phyloP scores from a whole-genome alignment of 139 green algal genomes.

The Parachlorella kessleri region DNA sequence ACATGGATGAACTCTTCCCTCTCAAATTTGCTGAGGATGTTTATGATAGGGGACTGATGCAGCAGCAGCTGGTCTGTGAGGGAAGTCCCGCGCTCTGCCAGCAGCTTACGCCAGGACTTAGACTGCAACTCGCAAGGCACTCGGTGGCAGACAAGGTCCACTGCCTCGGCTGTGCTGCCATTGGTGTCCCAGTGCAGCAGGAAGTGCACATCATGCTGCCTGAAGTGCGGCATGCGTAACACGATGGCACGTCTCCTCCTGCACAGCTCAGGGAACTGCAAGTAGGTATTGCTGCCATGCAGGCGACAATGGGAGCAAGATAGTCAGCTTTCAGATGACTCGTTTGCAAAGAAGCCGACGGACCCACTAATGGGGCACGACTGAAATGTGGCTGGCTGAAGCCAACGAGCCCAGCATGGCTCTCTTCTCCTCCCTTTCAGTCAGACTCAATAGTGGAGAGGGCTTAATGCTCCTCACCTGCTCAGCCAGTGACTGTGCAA shows the following conservation, averaged over 20 bases:
- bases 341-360: too few relatives aligned
- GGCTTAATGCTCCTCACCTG: too few relatives aligned
- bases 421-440: too few relatives aligned
- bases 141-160: slow-evolving; percentile 10
- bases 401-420: neutral
- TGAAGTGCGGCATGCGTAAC: slow-evolving; percentile 41
- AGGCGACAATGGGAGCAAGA: too few relatives aligned
- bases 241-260: slow-evolving; percentile 45
- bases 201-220: slow-evolving; percentile 33
- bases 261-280: too few relatives aligned
- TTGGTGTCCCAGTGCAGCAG: slow-evolving; percentile 4
- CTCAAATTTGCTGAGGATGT: slow-evolving; percentile 52
- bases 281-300: too few relatives aligned
- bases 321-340: too few relatives aligned
- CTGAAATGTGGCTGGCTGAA: too few relatives aligned
- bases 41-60: neutral
- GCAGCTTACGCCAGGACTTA: slow-evolving; percentile 17
- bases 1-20: slow-evolving; percentile 45
- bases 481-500: slow-evolving; percentile 58
- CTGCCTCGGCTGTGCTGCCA: neutral
- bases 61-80: slow-evolving; percentile 30
- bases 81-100: neutral
- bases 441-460: too few relatives aligned
- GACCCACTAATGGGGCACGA: too few relatives aligned
- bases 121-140: slow-evolving; percentile 26